phyloP scores from a whole-genome alignment of 129 eudicot genomes.

The Calendula officinalis region DNA sequence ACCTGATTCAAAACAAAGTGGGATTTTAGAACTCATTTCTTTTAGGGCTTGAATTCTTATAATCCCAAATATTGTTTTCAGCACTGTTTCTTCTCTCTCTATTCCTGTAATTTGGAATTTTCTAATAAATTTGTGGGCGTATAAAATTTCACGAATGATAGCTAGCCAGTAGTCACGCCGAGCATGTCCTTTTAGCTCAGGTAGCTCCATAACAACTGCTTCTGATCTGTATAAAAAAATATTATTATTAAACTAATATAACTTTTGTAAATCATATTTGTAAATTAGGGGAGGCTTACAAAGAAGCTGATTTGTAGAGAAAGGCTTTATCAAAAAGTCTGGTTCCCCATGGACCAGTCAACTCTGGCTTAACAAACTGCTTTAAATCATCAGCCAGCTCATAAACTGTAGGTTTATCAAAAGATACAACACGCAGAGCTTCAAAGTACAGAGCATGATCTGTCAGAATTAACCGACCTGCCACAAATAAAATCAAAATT shows the following conservation, averaged over 20 bases:
- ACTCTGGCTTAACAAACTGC: slow-evolving; percentile 89
- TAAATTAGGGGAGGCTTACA: slow-evolving; percentile 47
- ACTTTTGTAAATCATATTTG: too few relatives aligned
- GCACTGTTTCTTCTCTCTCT: slow-evolving; percentile 69
- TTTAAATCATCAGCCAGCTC: slow-evolving; percentile 77
- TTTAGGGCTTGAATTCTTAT: slow-evolving; percentile 77
- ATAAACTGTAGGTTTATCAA: slow-evolving; percentile 72
- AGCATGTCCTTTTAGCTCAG: slow-evolving; percentile 90
- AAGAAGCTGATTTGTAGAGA: slow-evolving; percentile 57
- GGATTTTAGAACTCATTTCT: slow-evolving; percentile 47
- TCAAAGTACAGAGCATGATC: slow-evolving; percentile 97
- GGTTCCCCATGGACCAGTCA: slow-evolving; percentile 98
- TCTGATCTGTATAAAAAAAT: slow-evolving; percentile 57
- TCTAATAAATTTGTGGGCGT: slow-evolving; percentile 62
- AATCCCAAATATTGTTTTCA: slow-evolving; percentile 81
- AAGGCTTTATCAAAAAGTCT: slow-evolving; percentile 92
- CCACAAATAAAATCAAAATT: slow-evolving; percentile 28
- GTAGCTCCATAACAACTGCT: slow-evolving; percentile 87
- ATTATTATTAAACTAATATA: too few relatives aligned
- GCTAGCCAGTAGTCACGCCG: slow-evolving; percentile 96
- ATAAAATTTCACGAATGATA: slow-evolving; percentile 70
- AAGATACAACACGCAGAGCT: slow-evolving; percentile 83
- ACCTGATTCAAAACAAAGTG: slow-evolving; percentile 58
- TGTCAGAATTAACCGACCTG: slow-evolving; percentile 81
- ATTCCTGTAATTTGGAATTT: slow-evolving; percentile 61